Evolutionary conservation across 495 filamentous ascomycete genomes (phyloP), one percentile per base, ranked within the genome.

Genomic region (Viridothelium virens): DNA sequence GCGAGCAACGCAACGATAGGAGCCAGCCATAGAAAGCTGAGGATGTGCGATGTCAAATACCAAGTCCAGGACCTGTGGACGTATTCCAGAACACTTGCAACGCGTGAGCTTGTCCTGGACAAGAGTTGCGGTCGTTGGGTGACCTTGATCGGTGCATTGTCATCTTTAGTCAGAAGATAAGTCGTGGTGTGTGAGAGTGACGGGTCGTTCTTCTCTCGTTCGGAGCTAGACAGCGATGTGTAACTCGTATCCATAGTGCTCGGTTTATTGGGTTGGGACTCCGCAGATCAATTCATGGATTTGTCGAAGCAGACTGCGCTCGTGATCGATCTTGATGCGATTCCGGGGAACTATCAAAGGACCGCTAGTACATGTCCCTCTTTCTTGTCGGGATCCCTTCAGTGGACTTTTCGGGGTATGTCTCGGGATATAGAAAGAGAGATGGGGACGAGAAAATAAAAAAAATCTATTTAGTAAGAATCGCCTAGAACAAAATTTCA

Each of bases 21-120:
- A 2, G 63, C 70, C 3, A 72, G 33, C 72, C 72, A 74, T 5
- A 72, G 64, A 31, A 74, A 62, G 33, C 66, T 53, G 63, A 73
- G 18, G n/a, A 72, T 36, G 31, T 59, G 53, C 36, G 53, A 59
- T 33, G 53, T 59, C 14, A 59, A 36, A 36, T 59, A 59, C 53
- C 53, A 59, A 10, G 53, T 59, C 53, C 53, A 59, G 18, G 53
- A 59, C 36, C 25, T 33, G n/a, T 59, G 53, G 31, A 59, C 10
- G 53, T 36, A 36, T 33, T 18, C 11, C 3, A 59, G n/a, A 59
- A 14, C 31, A 36, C 53, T 59, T 5, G 53, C 5, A 59, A 59
- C 6, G 6, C 6, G 25, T 34, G 53, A 34, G 7, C 25, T 10
- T 2, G 53, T 59, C 31, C 53, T 11, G n/a, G 5, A 18, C 36